Base-by-base conservation (phyloP, 768 basidiomycete genomes). In the Coprinopsis cinerea region DNA sequence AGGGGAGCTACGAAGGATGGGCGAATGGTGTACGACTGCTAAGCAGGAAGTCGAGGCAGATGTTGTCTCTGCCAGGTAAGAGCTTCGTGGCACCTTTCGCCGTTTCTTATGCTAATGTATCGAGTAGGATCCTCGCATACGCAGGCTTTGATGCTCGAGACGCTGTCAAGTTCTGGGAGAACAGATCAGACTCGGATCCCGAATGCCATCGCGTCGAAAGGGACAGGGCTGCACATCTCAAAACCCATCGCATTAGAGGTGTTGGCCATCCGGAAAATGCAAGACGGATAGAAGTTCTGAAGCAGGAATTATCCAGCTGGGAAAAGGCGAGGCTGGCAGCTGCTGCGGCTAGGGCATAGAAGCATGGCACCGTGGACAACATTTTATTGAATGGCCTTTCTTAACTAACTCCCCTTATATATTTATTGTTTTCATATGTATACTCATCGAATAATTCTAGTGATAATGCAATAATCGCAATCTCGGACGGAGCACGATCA, bases 31-130 rank as follows among this genome's bases (percentile, higher is more conserved):
- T 61, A 90, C 85, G 40, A 89, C 81, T 52, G 71, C 82, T 51
- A 79, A 77, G 39, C 88, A 97, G 63, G 95, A 99, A 64, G 78
- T 89, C 13, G 95, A 99, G 63, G 95, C 93, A 13, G 93, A 97
- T 61, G 67, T 91, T 26, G 92, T 94, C 30, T 92, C 90, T 11
- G 77, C 85, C 5, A 76, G 90, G 88, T 88, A 53, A 47, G 73
- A n/a, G n/a, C 59, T 11, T n/a, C 17, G 39, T 43, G 15, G 36
- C 40, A 26, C 42, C 27, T 11, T 39, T 44, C 11, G 24, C 30
- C 39, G 30, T 48, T 53, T 50, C 28, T 39, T 17, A 26, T 40
- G n/a, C 34, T 42, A 22, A 39, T 48, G 3, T 37, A 39, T 48
- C 37, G 24, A 59, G 28, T 32, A 93, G 93, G 53, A 71, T 99